Percentiles rank a stretch among this genome's conserved stretches.
phyloP scores from a whole-genome alignment of 176 grass and related monocot species.

The Luzula sylvatica region DNA sequence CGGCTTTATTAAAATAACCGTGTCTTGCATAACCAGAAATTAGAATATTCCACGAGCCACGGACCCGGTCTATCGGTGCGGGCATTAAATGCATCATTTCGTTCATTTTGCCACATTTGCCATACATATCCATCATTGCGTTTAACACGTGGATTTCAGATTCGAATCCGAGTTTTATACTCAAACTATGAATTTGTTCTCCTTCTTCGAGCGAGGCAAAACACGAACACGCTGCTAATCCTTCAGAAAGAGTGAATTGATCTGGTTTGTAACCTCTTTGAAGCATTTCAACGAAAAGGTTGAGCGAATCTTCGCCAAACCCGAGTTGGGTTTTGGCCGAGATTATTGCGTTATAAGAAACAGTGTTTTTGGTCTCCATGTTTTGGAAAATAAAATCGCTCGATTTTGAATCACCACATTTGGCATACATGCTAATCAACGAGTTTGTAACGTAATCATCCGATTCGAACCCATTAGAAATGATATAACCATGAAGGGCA shows the following conservation, averaged over 20 bases:
- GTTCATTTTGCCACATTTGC: slow-evolving; percentile 79
- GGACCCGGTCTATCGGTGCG: slow-evolving; percentile 32
- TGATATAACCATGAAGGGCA: slow-evolving; percentile 52
- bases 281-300: slow-evolving; percentile 45
- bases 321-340: slow-evolving; percentile 59
- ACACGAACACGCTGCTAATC: slow-evolving; percentile 57
- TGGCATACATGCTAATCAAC: slow-evolving; percentile 79
- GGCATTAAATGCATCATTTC: slow-evolving; percentile 58
- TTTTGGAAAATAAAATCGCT: slow-evolving; percentile 46
- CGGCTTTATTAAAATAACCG: slow-evolving; percentile 59
- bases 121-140: slow-evolving; percentile 86
- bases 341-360: slow-evolving; percentile 81
- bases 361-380: slow-evolving; percentile 34
- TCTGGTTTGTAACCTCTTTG: slow-evolving; percentile 47
- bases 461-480: slow-evolving; percentile 40
- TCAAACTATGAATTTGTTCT: slow-evolving; percentile 63
- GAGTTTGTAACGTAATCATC: slow-evolving; percentile 70
- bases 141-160: slow-evolving; percentile 51
- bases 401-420: no score
- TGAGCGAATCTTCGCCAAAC: slow-evolving; percentile 65
- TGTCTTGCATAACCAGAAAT: slow-evolving; percentile 74
- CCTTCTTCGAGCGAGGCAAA: no score
- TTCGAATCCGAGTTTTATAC: slow-evolving; percentile 53
- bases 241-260: slow-evolving; percentile 53
- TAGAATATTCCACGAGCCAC: slow-evolving; percentile 75